phyloP scores from a whole-genome alignment of 768 basidiomycete species.

The Tulasnella sp. region DNA sequence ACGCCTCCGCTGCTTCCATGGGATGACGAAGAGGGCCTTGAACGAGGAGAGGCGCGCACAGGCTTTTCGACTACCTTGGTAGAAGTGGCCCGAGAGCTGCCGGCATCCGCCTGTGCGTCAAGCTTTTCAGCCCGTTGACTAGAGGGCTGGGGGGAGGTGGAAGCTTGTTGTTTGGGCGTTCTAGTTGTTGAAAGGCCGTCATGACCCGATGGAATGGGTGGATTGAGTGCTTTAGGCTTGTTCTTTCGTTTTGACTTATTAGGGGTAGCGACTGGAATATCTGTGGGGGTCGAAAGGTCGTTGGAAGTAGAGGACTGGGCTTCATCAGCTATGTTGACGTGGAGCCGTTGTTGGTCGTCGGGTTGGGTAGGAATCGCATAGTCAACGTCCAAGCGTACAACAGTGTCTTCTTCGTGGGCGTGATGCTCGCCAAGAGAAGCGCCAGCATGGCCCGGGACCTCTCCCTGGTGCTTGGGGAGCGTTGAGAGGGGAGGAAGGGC shows the following conservation, averaged over 20 bases:
- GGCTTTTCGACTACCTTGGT: background rate
- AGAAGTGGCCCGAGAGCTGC: background rate
- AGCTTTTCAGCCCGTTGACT: background rate
- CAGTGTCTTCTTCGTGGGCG: background rate
- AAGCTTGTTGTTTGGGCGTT: background rate
- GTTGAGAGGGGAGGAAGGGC: background rate
- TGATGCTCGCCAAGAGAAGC: background rate
- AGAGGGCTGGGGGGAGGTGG: background rate
- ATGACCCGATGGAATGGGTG: background rate
- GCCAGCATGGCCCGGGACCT: background rate
- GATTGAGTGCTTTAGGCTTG: background rate
- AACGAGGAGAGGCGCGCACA: background rate
- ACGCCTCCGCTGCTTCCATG: conserved; percentile 8
- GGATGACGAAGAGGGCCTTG: background rate
- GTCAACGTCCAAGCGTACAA: background rate
- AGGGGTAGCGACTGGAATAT: background rate
- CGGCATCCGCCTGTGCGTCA: background rate
- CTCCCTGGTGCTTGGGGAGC: background rate
- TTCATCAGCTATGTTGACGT: background rate
- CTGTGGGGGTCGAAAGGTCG: background rate
- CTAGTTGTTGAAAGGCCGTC: background rate
- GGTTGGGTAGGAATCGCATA: background rate
- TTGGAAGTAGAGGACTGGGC: background rate
- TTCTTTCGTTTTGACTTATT: background rate
- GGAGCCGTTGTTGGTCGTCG: background rate